Evolutionary conservation across 306 rosid species (phyloP), one percentile per base, ranked within the genome.

Genomic region (Trifolium subterraneum): DNA sequence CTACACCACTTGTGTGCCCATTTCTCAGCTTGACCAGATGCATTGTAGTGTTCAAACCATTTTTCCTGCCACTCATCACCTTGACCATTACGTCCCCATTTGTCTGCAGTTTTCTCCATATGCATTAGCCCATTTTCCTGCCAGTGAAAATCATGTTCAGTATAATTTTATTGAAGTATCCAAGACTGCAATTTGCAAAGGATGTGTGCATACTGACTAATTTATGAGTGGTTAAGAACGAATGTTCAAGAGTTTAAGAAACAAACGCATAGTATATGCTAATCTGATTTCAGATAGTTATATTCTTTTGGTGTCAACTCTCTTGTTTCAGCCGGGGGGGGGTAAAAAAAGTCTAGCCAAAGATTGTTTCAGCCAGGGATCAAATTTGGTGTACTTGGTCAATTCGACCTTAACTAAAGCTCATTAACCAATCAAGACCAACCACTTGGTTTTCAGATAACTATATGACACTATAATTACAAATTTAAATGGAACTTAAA

Each of bases 1-100:
- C 86, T 88, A 81, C 99, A 95, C 99, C 99, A 95, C 85, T 95
- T 95, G 79, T 95, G 84, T 5, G 99, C 99, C 93, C 87, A 88
- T 77, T 95, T 95, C 77, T 95, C 99, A 15, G 93, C 81, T 81
- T 90, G 86, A 59, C 97, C 99, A 41, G 88, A 74, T 14, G 88
- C 93, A 84, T 78, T 55, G 76, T 95, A 89, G 44, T 84, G 89
- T 65, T 95, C 99, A 83, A 82, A 85, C 99, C 99, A 95, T 83
- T 90, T 85, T 83, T 95, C 99, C 62, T 92, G 98, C 99, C 99
- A 95, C 83, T 95, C 96, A 14, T 78, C 83, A 18, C 97, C 98
- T 15, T 71, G 75, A 66, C 90, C 91, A 61, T 90, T 95, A 75
- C 80, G 87, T 55, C 98, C 99, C 98, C 99, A 95, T 87, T 95